phyloP scores from a whole-genome alignment of 2,329 filamentous ascomycete species.

The Verticillium isaacii region DNA sequence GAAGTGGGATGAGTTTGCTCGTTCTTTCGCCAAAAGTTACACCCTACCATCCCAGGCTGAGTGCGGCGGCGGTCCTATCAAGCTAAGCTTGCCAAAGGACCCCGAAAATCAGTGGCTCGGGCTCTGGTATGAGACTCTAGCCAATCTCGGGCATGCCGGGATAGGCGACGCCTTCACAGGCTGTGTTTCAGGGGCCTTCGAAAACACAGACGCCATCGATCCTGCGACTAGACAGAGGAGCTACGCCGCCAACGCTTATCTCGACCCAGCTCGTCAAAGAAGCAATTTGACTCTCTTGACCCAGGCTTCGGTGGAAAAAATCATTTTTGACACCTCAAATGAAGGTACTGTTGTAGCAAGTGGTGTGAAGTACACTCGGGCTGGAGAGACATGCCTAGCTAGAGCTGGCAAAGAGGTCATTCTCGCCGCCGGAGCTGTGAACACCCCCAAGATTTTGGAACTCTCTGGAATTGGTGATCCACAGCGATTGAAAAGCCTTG shows the following conservation, averaged over 20 bases:
- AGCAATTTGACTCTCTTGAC: conserved; percentile 20
- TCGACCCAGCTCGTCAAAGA: conserved; percentile 13
- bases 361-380: conserved; percentile 13
- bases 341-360: conserved; percentile 11
- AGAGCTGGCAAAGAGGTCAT: conserved; percentile 33
- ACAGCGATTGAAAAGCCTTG: conserved; percentile 23
- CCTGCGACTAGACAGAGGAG: conserved; percentile 17
- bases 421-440: conserved; percentile 34
- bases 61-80: conserved; percentile 8
- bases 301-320: conserved; percentile 14
- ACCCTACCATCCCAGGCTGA: conserved; percentile 4
- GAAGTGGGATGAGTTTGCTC: conserved; percentile 16
- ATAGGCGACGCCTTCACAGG: conserved; percentile 18
- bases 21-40: conserved; percentile 10
- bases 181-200: conserved; percentile 5
- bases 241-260: conserved; percentile 17
- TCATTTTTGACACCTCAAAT: conserved; percentile 16
- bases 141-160: conserved; percentile 11
- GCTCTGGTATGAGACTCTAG: conserved; percentile 16
- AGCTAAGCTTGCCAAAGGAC: conserved; percentile 12
- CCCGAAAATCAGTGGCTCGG: conserved; percentile 9
- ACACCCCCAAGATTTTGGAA: conserved; percentile 37
- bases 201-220: conserved; percentile 17
- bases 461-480: conserved; percentile 34
- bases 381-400: conserved; percentile 11